phyloP scores from a whole-genome alignment of 177 flowering plant genomes.

The Tripterygium wilfordii region DNA sequence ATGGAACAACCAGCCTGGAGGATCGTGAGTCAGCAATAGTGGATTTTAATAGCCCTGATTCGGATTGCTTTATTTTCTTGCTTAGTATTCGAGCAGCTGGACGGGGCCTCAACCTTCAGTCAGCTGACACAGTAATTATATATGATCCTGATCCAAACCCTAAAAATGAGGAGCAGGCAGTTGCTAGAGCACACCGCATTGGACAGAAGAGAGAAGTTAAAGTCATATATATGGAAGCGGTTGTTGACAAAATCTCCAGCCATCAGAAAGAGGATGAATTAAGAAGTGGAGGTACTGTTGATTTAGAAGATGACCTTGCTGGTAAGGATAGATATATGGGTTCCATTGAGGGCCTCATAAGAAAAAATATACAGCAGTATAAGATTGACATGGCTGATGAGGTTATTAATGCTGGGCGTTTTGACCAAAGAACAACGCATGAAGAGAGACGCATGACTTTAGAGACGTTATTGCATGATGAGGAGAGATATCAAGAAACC shows the following conservation, averaged over 20 bases:
- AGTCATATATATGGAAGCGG: slow-evolving; percentile 98
- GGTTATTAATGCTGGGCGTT: slow-evolving; percentile 98
- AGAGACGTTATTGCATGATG: slow-evolving; percentile 92
- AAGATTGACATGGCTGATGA: slow-evolving; percentile 99
- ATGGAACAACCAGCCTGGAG: slow-evolving; percentile 94
- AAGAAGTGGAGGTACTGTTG: slow-evolving; percentile 68
- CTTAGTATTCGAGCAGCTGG: slow-evolving; percentile 99
- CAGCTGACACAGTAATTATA: slow-evolving; percentile 95
- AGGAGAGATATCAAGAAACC: slow-evolving; percentile 93
- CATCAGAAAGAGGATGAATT: slow-evolving; percentile 90
- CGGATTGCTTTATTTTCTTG: slow-evolving; percentile 91
- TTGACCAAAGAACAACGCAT: slow-evolving; percentile 99
- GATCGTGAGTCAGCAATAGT: slow-evolving; percentile 97
- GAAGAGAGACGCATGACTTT: slow-evolving; percentile 94
- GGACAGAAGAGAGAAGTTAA: slow-evolving; percentile 97
- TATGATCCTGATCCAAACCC: slow-evolving; percentile 99
- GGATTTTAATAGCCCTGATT: slow-evolving; percentile 73
- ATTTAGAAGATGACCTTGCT: slow-evolving; percentile 91
- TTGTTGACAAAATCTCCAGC: slow-evolving; percentile 84
- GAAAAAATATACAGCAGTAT: slow-evolving; percentile 96
- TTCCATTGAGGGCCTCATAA: slow-evolving; percentile 91
- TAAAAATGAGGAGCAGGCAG: slow-evolving; percentile 98
- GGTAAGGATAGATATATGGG: slow-evolving; percentile 97
- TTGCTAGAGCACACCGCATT: slow-evolving; percentile 95
- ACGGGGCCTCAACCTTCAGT: slow-evolving; percentile 91